These are phyloP conservation scores for Basipetospora sp. DNA, from an alignment of 2,329 filamentous ascomycete species.

Conservation along the genomic window DNA sequence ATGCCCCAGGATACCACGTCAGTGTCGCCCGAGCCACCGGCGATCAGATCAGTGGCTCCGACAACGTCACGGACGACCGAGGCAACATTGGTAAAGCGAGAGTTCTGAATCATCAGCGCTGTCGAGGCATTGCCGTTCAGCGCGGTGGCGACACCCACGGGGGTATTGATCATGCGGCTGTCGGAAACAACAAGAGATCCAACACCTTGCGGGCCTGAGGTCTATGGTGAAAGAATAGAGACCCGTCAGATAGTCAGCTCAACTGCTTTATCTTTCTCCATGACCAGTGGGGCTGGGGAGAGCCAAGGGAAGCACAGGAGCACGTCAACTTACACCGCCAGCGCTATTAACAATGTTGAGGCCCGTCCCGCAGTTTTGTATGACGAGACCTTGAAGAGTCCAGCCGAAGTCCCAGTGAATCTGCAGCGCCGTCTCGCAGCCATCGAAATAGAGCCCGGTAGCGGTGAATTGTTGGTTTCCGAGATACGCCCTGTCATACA, in stretches of 20 bases:
- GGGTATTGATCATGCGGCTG: slow-evolving; percentile 54
- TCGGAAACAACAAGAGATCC: slow-evolving; percentile 32
- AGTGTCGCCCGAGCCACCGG: background rate
- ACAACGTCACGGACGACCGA: background rate
- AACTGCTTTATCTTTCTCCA: background rate
- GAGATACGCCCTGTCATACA: slow-evolving; percentile 20
- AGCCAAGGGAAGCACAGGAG: background rate
- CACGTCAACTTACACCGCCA: background rate
- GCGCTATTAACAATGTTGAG: slow-evolving; percentile 5
- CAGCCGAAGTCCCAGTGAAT: slow-evolving; percentile 65
- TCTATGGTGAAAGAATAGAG: background rate
- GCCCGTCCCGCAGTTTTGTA: slow-evolving; percentile 6
- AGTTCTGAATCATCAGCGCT: no score
- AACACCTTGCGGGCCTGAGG: background rate
- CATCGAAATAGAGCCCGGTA: slow-evolving; percentile 50
- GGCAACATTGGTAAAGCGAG: background rate
- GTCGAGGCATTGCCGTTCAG: no score
- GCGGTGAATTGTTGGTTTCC: slow-evolving; percentile 57
- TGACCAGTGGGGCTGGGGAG: background rate
- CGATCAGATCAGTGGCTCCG: background rate
- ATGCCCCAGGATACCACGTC: background rate
- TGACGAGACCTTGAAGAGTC: slow-evolving; percentile 21
- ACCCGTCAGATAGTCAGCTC: background rate
- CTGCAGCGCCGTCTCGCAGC: slow-evolving; percentile 48
- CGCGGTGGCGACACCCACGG: slow-evolving; percentile 34